Percentiles rank a stretch among this genome's conserved stretches.
Conservation (phyloP, 1,284 basidiomycete species). For the Leucocoprinus gongylophorus region DNA sequence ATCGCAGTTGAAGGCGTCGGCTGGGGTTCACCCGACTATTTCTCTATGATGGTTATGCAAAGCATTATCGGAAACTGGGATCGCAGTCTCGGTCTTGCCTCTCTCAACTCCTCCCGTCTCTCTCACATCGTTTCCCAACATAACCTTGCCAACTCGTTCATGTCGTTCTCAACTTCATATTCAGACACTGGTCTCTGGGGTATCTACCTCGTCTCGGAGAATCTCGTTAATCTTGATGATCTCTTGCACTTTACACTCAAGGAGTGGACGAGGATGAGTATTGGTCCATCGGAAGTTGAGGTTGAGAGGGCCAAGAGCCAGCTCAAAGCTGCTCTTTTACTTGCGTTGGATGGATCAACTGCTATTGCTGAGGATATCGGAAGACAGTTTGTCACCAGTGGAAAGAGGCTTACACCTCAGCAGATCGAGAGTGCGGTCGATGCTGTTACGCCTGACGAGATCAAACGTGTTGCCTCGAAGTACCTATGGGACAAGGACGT, state of each 20-base stretch:
- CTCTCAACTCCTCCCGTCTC: conserved; percentile 86
- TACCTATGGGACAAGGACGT: conserved; percentile 97
- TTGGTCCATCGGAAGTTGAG: conserved; percentile 78
- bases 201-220: conserved; percentile 95
- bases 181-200: conserved; percentile 99
- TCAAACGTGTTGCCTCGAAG: conserved; percentile 92
- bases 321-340: conserved; percentile 90
- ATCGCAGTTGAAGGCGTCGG: conserved; percentile 97
- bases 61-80: conserved; percentile 99
- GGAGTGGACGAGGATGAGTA: conserved; percentile 97
- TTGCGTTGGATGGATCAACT: conserved; percentile 91
- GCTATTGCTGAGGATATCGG: conserved; percentile 99
- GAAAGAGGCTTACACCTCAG: conserved; percentile 82
- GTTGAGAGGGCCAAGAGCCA: conserved; percentile 54
- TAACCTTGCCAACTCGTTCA: conserved; percentile 99
- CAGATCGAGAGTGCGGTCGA: conserved; percentile 95
- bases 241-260: conserved; percentile 89
- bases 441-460: conserved; percentile 83
- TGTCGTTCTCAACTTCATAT: conserved; percentile 99
- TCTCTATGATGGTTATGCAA: conserved; percentile 99
- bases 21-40: conserved; percentile 98
- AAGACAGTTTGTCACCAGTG: conserved; percentile 92
- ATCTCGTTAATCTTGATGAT: conserved; percentile 91
- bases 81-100: conserved; percentile 87
- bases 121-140: conserved; percentile 89